Conservation (phyloP, 345 rosid genomes). For the Euphorbia lathyris region DNA sequence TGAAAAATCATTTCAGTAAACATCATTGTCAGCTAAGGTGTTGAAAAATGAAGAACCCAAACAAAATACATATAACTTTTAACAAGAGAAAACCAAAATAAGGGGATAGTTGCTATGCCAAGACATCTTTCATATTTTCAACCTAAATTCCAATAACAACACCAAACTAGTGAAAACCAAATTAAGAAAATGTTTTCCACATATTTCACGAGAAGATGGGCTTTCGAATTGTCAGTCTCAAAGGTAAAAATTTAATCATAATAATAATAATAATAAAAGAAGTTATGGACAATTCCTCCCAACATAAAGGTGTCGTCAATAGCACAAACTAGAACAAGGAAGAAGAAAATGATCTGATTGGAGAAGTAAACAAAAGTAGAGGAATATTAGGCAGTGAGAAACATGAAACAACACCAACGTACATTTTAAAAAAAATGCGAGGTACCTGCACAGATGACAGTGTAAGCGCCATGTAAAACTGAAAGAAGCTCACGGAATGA, state of each 20-base stretch:
- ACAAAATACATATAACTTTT: neutral
- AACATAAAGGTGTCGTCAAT: neutral
- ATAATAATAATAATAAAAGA: no score
- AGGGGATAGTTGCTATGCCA: neutral
- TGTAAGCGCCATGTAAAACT: constrained; percentile 14
- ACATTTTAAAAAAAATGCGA: constrained; percentile 22
- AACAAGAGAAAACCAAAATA: neutral
- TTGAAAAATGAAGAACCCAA: neutral
- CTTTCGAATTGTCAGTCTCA: neutral
- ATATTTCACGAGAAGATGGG: neutral
- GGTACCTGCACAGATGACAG: constrained; percentile 19
- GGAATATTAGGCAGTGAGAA: neutral
- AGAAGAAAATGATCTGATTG: neutral
- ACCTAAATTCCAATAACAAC: neutral
- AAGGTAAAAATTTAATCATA: no score
- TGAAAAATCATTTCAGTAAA: constrained; percentile 17
- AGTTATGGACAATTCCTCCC: neutral
- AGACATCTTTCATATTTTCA: neutral
- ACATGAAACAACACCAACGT: neutral
- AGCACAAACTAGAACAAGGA: neutral
- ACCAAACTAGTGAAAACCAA: neutral
- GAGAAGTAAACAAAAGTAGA: neutral
- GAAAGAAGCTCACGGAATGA: constrained; percentile 6
- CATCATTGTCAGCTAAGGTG: neutral
- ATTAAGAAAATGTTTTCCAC: neutral